Evolutionary conservation across 2,329 filamentous ascomycete genomes (phyloP), one percentile per base, ranked within the genome.

Genomic region (Arachnomyces sp.): DNA sequence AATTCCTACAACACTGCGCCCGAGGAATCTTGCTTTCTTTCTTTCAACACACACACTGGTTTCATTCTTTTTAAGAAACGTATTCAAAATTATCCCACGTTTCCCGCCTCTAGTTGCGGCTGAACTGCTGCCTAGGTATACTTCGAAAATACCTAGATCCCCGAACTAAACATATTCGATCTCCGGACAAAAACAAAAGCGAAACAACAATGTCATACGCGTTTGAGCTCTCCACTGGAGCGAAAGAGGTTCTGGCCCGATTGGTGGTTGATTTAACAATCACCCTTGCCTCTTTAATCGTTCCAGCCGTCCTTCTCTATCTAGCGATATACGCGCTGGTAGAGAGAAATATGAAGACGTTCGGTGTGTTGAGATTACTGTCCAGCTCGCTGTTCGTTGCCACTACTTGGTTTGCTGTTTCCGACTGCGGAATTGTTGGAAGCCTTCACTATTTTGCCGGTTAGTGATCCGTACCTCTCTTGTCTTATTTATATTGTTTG

Each of bases 361-460:
- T 45, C 34, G 38, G 39, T 25, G 25, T 28, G 2, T 30, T 50
- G 32, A 40, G 36, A 36, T 15, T 39, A 28, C 31, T 46, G 17
- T 39, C 48, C n/a, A 34, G 40, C 15, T 11, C 36, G 28, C 42
- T 33, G 9, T 50, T 47, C 32, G 4, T 40, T 25, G 21, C 11
- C 8, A 48, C 39, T 39, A 43, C 55, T 17, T 52, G 43, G 30
- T 30, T 55, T 6, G 49, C 55, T n/a, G 58, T 60, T 5, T 47
- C 63, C 36, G 44, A 49, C 25, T 63, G 60, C 41, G 54, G 51
- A 3, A 50, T 55, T 4, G 48, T 51, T 30, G 45, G 48, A 47
- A 57, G 54, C 38, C 32, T 63, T 13, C 58, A 62, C 36, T 51
- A 61, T 37, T 59, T 63, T 47, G 54, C 52, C 21, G 48, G 62